Base-by-base conservation (phyloP, 805 yeast species). In the Kodamaea lidongshanica region DNA sequence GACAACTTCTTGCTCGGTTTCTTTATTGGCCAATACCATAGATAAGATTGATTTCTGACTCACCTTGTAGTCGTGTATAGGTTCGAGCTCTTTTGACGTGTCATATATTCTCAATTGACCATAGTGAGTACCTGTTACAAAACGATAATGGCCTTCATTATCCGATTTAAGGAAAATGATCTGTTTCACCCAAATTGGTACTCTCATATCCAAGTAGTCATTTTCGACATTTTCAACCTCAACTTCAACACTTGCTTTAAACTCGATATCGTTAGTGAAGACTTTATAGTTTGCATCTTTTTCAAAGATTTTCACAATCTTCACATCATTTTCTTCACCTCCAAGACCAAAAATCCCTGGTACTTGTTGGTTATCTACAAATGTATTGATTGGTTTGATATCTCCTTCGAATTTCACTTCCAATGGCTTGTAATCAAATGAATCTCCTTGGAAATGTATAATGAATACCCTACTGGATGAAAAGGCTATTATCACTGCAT, bases 71-170 rank as follows among this genome's bases (percentile, higher is more conserved):
- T 70, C 72, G n/a, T 56, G 47, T 3, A 70, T 43, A 3, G 98
- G 97, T 48, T 74, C 77, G 30, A 78, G 65, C 11, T 86, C 83
- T 36, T 72, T 70, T 0, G 61, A 44, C 2, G 89, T 75, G 37
- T 82, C 79, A 54, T 92, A 92, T 22, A 65, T 60, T 35, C 95
- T 72, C 22, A 86, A 52, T 45, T 82, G 83, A 0, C 95, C 95
- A 41, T 77, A 72, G 33, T 73, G 61, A 4, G 97, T 85, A 3
- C 79, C 70, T 0, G 87, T 70, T 7, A 81, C 62, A 16, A 86
- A 56, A 28, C 69, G 59, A 56, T 61, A 72, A n/a, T 62, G 50
- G 6, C 60, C 52, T 28, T 57, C 46, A 21, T 57, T 38, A 33
- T 67, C 49, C 13, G 41, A 55, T 4, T 48, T 44, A 26, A 67